phyloP scores from a whole-genome alignment of 176 grass and related monocot genomes.

The Cymbopogon citratus region DNA sequence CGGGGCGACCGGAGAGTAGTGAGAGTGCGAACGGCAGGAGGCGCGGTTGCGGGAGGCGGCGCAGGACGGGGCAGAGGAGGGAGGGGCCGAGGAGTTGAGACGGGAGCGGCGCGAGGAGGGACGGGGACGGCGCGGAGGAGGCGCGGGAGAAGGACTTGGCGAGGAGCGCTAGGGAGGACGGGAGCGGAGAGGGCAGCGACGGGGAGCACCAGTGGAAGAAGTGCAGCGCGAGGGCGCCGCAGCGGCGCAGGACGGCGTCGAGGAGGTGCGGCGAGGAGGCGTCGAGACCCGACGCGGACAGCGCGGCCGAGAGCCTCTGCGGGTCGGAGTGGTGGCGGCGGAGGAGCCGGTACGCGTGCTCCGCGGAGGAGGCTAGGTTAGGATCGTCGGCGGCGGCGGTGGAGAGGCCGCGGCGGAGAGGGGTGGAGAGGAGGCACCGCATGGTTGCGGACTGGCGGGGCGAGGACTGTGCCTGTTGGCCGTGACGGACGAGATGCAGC shows the following conservation, averaged over 20 bases:
- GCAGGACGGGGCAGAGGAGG: conserved; percentile 48
- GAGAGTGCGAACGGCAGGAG: conserved; percentile 39
- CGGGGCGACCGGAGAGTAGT: conserved; percentile 50
- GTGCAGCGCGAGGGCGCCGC: conserved; percentile 54
- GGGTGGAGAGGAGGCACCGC: conserved; percentile 15
- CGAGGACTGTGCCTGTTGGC: not conserved
- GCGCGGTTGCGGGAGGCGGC: conserved; percentile 48
- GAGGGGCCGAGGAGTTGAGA: conserved; percentile 40
- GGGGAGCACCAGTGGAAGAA: conserved; percentile 73
- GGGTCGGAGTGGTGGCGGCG: conserved; percentile 51
- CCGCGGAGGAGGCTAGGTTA: conserved; percentile 35
- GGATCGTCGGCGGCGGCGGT: conserved; percentile 29
- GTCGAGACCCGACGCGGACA: conserved; percentile 49
- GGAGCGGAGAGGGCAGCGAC: conserved; percentile 44
- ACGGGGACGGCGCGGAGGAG: conserved; percentile 39
- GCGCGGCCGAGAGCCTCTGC: conserved; percentile 41
- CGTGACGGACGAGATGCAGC: not conserved
- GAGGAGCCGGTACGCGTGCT: conserved; percentile 59
- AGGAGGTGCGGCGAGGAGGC: conserved; percentile 52
- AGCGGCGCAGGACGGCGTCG: conserved; percentile 61
- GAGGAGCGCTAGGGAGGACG: conserved; percentile 47
- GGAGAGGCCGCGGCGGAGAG: conserved; percentile 6
- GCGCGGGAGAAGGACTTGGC: conserved; percentile 54
- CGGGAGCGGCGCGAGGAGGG: conserved; percentile 52
- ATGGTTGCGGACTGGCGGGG: not conserved